Evolutionary conservation across 441 rosid genomes (phyloP).

Genomic region (Euphorbia schlechtendalii): DNA sequence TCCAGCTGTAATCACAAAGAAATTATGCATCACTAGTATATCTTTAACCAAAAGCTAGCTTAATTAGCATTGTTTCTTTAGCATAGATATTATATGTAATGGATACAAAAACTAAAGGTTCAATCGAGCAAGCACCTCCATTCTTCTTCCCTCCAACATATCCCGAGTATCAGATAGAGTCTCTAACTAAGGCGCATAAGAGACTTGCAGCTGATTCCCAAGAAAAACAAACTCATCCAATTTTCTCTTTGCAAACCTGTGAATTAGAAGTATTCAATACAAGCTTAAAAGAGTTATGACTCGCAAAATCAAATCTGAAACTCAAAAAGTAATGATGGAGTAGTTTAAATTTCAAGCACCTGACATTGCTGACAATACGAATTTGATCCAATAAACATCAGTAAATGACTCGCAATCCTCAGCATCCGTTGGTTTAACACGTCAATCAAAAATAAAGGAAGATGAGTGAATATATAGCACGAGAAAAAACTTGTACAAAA

Average conservation of each 20-base stretch:
- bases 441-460: conserved; percentile 17
- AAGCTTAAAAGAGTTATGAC: neutral
- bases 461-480: neutral
- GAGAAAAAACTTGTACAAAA: neutral
- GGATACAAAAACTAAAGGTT: conserved; percentile 40
- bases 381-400: conserved; percentile 84
- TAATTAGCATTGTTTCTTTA: neutral
- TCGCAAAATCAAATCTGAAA: neutral
- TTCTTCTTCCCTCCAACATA: conserved; percentile 71
- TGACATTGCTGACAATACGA: conserved; percentile 51
- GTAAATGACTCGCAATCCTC: conserved; percentile 79
- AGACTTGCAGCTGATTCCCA: conserved; percentile 64
- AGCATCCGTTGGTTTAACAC: conserved; percentile 92
- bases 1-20: conserved; percentile 35
- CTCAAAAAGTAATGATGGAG: neutral
- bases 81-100: neutral
- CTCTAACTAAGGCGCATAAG: conserved; percentile 79
- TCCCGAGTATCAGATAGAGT: conserved; percentile 57
- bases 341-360: conserved; percentile 38
- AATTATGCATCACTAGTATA: neutral
- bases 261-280: neutral
- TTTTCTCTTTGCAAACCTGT: too few relatives aligned
- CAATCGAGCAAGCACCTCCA: conserved; percentile 58
- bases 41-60: neutral
- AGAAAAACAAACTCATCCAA: conserved; percentile 72